Evolutionary conservation across 164 flowering plant genomes (phyloP).

Genomic region (Macadamia tetraphylla): DNA sequence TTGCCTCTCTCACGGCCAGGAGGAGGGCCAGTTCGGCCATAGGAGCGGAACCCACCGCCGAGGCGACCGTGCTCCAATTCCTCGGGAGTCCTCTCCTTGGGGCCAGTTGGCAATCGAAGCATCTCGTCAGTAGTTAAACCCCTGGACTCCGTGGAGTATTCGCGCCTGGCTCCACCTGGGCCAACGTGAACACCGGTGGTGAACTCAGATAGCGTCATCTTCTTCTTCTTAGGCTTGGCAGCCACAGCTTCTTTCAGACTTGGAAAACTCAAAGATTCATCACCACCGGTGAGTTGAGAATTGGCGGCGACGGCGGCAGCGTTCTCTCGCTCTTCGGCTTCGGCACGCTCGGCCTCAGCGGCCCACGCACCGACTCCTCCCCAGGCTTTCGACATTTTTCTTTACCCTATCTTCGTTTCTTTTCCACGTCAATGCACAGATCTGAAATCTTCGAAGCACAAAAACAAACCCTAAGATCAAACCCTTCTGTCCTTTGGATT

Average conservation of each 20-base stretch:
- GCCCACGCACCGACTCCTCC: slow-evolving; percentile 37
- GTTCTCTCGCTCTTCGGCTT: slow-evolving; percentile 29
- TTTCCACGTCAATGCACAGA: too few species aligned
- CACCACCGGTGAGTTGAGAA: not conserved
- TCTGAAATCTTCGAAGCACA: too few species aligned
- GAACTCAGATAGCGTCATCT: slow-evolving; percentile 55
- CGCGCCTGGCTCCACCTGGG: slow-evolving; percentile 22
- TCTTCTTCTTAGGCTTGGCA: slow-evolving; percentile 53
- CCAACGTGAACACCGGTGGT: slow-evolving; percentile 19
- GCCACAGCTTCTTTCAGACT: slow-evolving; percentile 46
- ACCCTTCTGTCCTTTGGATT: too few species aligned
- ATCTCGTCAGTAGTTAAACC: slow-evolving; percentile 65
- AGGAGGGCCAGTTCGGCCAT: slow-evolving; percentile 33
- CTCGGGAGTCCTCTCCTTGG: slow-evolving; percentile 54
- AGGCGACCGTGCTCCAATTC: slow-evolving; percentile 56
- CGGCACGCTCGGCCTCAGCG: slow-evolving; percentile 35
- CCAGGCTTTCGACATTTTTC: slow-evolving; percentile 34
- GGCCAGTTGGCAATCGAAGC: slow-evolving; percentile 68
- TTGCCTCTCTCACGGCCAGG: slow-evolving; percentile 23
- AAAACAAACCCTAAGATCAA: too few species aligned
- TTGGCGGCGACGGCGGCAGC: slow-evolving; percentile 13
- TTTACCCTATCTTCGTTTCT: not conserved
- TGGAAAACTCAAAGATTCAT: slow-evolving; percentile 41
- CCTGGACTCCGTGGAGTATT: slow-evolving; percentile 19
- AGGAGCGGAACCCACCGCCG: slow-evolving; percentile 62